phyloP scores from a whole-genome alignment of 768 basidiomycete genomes.

The Mycena venus region DNA sequence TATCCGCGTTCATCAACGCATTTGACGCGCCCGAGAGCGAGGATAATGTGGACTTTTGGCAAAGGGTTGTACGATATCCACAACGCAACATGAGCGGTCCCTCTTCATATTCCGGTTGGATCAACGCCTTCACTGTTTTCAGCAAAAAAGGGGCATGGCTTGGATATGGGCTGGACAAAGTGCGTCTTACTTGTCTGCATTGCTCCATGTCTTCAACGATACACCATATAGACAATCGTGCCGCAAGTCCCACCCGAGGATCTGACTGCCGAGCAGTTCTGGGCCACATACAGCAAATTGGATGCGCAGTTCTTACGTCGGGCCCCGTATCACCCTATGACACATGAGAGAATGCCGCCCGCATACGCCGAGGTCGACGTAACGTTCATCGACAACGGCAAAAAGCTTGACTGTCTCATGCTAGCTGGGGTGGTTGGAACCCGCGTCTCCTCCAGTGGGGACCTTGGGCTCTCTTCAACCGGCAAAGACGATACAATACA shows the following conservation, averaged over 20 bases:
- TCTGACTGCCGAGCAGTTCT: constrained; percentile 8
- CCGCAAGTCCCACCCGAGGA: background rate
- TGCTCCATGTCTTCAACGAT: background rate
- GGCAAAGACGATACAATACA: constrained; percentile 14
- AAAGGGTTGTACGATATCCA: background rate
- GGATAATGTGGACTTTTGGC: background rate
- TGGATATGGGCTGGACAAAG: background rate
- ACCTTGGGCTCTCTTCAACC: constrained; percentile 1
- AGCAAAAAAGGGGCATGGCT: background rate
- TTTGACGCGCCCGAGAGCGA: background rate
- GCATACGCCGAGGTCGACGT: constrained; percentile 46
- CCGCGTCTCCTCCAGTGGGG: background rate
- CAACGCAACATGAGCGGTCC: background rate
- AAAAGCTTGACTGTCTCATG: constrained; percentile 40
- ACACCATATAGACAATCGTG: background rate
- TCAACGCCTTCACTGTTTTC: background rate
- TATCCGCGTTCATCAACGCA: background rate
- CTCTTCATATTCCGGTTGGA: background rate
- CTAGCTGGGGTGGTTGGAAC: constrained; percentile 44
- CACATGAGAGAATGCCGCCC: constrained; percentile 35
- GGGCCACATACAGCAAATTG: background rate
- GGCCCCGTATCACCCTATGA: constrained; percentile 1
- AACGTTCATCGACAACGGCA: constrained; percentile 42
- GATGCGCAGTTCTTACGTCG: background rate
- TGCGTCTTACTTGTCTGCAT: background rate